Base-by-base conservation (phyloP, 2,329 filamentous ascomycete genomes). In the Anthostomella pinea region DNA sequence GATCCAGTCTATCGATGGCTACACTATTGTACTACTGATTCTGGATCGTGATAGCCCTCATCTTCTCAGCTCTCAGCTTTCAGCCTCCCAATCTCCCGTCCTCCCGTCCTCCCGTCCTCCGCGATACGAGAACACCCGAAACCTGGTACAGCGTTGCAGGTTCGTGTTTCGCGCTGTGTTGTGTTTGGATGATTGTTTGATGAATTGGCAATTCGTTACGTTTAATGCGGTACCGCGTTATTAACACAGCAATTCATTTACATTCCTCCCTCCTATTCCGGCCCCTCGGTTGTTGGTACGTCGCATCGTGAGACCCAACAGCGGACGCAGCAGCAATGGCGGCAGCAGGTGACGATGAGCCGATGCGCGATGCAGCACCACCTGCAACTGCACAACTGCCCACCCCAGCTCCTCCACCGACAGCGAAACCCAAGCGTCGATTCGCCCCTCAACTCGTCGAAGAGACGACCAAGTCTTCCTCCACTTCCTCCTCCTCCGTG, bases 371-470 rank as follows among this genome's bases (percentile, higher is more conserved):
- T 45, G 44, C 40, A 37, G 38, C 41, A 38, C 41, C 38, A 19
- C 31, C 35, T 31, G 26, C 38, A 15, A 17, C 34, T 25, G 32
- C 21, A 8, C 14, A n/a, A n/a, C 36, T 33, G 30, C 30, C 24
- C 25, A 41, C 30, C 40, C 39, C 35, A 31, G 19, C 45, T 34
- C 39, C 46, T 26, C 29, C 41, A 13, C 44, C 50, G 20, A 42
- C 38, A 24, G 25, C 52, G n/a, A 60, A 59, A 33, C 51, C 55
- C 24, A 57, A 51, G 30, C 53, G 55, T 34, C 53, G 52, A 33
- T 60, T 60, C 31, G 56, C 49, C 33, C 58, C 58, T 27, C 58
- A 61, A 38, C 53, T 61, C n/a, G 50, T 61, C 23, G 58, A 61
- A 34, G 54, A 59, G 34, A 57, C 55, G 22, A 47, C 48, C 20